Base-by-base conservation (phyloP, 805 yeast species). In the Saccharomyces cerevisiae region DNA sequence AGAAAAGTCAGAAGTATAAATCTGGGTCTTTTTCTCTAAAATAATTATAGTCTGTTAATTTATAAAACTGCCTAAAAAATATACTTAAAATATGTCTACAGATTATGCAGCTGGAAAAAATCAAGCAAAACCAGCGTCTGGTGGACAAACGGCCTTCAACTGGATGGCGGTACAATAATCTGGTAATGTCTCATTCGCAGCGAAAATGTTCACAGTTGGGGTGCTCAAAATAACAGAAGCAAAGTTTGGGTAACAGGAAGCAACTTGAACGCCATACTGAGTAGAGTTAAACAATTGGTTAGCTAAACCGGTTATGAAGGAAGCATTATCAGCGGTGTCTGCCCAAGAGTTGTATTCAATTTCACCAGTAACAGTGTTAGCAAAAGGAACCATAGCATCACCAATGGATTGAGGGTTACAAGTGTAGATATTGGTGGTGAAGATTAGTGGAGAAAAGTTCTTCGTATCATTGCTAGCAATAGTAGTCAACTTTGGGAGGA, bases 121-220 rank as follows among this genome's bases (percentile, higher is more conserved):
- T 17, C 6, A 36, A 13, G 17, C 24, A 17, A 36, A 36, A 36
- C 43, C 43, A 17, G 43, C 43, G 17, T 36, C 43, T 36, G 24
- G 43, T 17, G 43, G 43, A 17, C 43, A 36, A 17, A 17, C 43
- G 9, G 61, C 50, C 41, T 58, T 57, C 5, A 58, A 29, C 21
- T 52, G 53, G 21, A 58, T 54, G 5, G 53, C n/a, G 4, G 54
- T 28, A 55, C 61, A 58, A 52, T 48, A 58, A 29, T 48, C 26
- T 32, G 61, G 61, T 17, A 58, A 47, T 1, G 27, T 47, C 4
- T 54, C 59, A 27, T 58, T 59, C 36, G 26, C 28, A 27, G 50
- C 51, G 51, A 58, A 58, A 22, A 58, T 49, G 48, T 54, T 58
- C 30, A 56, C 59, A 13, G 61, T 58, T 30, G 61, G 61, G 13